Conservation (phyloP, 2,329 filamentous ascomycete genomes). For the Fusarium sp. region DNA sequence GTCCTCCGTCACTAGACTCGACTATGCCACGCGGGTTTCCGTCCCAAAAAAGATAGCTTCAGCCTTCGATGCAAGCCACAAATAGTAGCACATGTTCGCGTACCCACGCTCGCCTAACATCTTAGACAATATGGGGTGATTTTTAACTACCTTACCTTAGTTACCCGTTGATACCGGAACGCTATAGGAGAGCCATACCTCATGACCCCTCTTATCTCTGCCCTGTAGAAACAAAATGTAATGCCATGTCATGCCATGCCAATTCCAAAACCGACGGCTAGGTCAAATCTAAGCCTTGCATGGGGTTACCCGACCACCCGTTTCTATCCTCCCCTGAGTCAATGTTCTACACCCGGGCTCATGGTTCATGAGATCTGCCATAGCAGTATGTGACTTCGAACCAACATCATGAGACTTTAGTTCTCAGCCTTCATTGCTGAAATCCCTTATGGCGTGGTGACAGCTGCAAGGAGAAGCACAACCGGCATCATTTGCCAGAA, state of each 20-base stretch:
- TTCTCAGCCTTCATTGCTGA: slow-evolving; percentile 4
- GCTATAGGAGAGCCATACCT: slow-evolving; percentile 24
- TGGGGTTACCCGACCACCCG: slow-evolving; percentile 14
- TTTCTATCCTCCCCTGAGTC: slow-evolving; percentile 6
- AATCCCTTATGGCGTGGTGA: slow-evolving; percentile 3
- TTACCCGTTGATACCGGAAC: slow-evolving; percentile 23
- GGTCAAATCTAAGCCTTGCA: slow-evolving; percentile 2
- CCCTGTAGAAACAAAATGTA: slow-evolving; percentile 29
- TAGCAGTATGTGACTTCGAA: slow-evolving; percentile 2
- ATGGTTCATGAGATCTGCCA: neutral
- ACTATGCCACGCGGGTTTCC: slow-evolving; percentile 33
- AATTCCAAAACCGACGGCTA: neutral
- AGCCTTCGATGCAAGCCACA: slow-evolving; percentile 30
- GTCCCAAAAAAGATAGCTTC: slow-evolving; percentile 26
- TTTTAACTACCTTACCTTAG: too few species aligned
- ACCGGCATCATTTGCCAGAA: neutral
- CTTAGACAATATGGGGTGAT: neutral
- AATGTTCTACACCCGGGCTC: neutral
- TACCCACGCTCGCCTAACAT: neutral
- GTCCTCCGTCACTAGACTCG: slow-evolving; percentile 11
- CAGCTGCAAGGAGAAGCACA: slow-evolving; percentile 1
- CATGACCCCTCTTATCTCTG: neutral
- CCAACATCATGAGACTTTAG: slow-evolving; percentile 5
- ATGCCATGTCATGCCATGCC: slow-evolving; percentile 5
- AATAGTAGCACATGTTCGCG: neutral